Percentiles rank a stretch among this genome's conserved stretches.
Evolutionary conservation across 2,329 filamentous ascomycete genomes (phyloP).

Genomic region (Nemania serpens): DNA sequence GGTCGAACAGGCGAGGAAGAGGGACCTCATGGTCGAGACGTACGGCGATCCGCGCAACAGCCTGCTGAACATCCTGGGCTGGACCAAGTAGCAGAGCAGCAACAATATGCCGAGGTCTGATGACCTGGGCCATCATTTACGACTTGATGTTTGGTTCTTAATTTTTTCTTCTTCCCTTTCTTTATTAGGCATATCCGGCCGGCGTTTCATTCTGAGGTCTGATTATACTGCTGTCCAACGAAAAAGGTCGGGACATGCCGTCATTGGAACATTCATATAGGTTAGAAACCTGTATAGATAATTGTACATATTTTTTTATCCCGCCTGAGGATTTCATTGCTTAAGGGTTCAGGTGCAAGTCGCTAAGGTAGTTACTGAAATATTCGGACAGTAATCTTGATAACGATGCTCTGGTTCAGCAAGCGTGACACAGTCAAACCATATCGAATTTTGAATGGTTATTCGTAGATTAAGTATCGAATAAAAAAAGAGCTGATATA

Average conservation of each 20-base stretch:
- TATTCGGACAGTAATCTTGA: not conserved
- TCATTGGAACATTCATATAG: not conserved
- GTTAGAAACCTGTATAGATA: conserved; percentile 1
- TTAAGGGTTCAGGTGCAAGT: no score
- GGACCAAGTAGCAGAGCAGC: conserved; percentile 30
- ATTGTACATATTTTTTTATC: not conserved
- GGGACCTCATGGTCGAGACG: conserved; percentile 32
- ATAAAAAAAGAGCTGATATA: not conserved
- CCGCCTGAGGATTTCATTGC: no score
- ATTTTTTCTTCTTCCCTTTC: not conserved
- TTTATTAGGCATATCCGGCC: conserved; percentile 16
- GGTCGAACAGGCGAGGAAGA: conserved; percentile 35
- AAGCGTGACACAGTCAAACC: not conserved
- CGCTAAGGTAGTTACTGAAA: not conserved
- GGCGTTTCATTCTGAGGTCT: conserved; percentile 10
- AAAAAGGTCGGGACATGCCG: not conserved
- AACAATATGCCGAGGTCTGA: not conserved
- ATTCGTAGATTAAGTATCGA: not conserved
- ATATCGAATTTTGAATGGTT: not conserved
- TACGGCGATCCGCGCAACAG: conserved; percentile 41
- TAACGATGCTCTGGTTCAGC: not conserved
- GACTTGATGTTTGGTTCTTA: not conserved
- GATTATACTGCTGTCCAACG: not conserved
- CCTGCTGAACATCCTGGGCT: conserved; percentile 40
- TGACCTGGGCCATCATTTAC: not conserved